phyloP scores from a whole-genome alignment of 78 protist species.

The Mantamonas sphyraenae region DNA sequence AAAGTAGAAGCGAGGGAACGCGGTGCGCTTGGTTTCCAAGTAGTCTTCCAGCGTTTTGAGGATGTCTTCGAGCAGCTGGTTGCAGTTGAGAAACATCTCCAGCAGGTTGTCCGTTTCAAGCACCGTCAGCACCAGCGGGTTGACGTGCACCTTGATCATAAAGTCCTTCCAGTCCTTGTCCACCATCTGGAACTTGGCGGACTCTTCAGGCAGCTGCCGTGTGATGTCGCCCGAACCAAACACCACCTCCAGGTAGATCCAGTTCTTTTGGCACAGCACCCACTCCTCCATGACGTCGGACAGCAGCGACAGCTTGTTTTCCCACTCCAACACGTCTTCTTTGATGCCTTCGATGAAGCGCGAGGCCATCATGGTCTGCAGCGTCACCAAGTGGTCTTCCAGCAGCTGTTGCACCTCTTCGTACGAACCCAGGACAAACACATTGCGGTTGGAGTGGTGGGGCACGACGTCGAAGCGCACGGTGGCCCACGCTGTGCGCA shows the following conservation, averaged over 20 bases:
- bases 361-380: conserved; percentile 60
- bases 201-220: conserved; percentile 59
- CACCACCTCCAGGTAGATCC: conserved; percentile 73
- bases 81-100: conserved; percentile 3
- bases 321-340: conserved; percentile 31
- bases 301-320: conserved; percentile 7
- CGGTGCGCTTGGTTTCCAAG: conserved; percentile 60
- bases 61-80: conserved; percentile 40
- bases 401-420: conserved; percentile 60
- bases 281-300: conserved; percentile 52
- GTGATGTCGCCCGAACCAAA: conserved; percentile 61
- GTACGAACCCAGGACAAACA: conserved; percentile 18
- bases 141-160: background rate
- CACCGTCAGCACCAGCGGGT: background rate
- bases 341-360: conserved; percentile 28
- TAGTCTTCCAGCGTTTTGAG: conserved; percentile 58
- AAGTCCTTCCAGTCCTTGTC: conserved; percentile 17
- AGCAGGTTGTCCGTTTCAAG: background rate
- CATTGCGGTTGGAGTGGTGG: background rate
- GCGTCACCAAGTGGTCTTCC: conserved; percentile 68
- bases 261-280: conserved; percentile 53
- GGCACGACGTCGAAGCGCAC: conserved; percentile 5
- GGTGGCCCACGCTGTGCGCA: conserved; percentile 22
- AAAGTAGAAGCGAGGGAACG: too few species aligned
- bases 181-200: conserved; percentile 36